Evolutionary conservation across 2,329 filamentous ascomycete species (phyloP).

Genomic region (Phoma sp.): DNA sequence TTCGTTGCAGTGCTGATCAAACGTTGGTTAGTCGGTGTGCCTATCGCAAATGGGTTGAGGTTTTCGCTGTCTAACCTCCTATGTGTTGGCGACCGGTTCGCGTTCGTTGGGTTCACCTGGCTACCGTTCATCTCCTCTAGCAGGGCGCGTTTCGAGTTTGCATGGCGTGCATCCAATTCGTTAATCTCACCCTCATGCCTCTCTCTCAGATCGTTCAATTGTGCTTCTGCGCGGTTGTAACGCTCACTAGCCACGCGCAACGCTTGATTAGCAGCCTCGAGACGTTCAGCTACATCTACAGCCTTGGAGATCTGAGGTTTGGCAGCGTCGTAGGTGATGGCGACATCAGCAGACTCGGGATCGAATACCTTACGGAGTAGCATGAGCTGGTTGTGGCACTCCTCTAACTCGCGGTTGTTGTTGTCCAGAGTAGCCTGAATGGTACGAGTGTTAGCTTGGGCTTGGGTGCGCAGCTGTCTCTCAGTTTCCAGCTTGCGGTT

Average conservation of each 20-base stretch:
- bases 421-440: slow-evolving; percentile 80
- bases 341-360: slow-evolving; percentile 69
- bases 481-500: slow-evolving; percentile 92
- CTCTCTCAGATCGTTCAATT: slow-evolving; percentile 78
- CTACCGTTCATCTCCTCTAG: slow-evolving; percentile 89
- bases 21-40: slow-evolving; percentile 75
- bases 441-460: slow-evolving; percentile 82
- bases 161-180: slow-evolving; percentile 66
- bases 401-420: slow-evolving; percentile 79
- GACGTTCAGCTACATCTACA: slow-evolving; percentile 80
- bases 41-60: slow-evolving; percentile 69
- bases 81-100: slow-evolving; percentile 72
- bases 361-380: slow-evolving; percentile 86
- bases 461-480: slow-evolving; percentile 80
- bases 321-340: slow-evolving; percentile 71
- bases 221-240: slow-evolving; percentile 79
- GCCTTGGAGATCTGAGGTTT: slow-evolving; percentile 70
- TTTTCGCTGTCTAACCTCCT: slow-evolving; percentile 66
- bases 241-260: slow-evolving; percentile 83
- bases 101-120: slow-evolving; percentile 64
- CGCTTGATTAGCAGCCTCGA: slow-evolving; percentile 88
- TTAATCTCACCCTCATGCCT: slow-evolving; percentile 74
- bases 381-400: slow-evolving; percentile 79
- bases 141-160: slow-evolving; percentile 71
- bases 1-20: slow-evolving; percentile 69